These are phyloP conservation scores for Cyberlindnera mrakii DNA, from an alignment of 805 yeast species.

Conservation along the genomic window DNA sequence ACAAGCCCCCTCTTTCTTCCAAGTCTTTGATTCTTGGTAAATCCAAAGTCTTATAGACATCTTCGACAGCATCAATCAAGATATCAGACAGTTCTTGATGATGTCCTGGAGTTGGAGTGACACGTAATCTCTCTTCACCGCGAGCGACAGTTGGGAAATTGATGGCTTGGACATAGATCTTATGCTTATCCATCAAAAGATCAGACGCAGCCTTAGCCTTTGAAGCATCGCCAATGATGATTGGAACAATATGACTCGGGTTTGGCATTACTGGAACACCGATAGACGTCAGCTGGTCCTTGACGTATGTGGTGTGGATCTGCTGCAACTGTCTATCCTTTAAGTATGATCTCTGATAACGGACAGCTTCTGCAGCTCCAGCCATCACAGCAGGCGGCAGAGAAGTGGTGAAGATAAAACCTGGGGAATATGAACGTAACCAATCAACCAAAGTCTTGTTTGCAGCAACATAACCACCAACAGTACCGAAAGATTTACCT, in stretches of 20 bases:
- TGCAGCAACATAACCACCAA: slow-evolving; percentile 97
- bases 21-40: slow-evolving; percentile 76
- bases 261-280: slow-evolving; percentile 97
- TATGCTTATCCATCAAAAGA: slow-evolving; percentile 72
- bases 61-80: slow-evolving; percentile 72
- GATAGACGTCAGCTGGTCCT: slow-evolving; percentile 53
- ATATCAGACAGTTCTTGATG: slow-evolving; percentile 67
- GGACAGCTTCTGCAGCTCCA: slow-evolving; percentile 83
- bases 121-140: slow-evolving; percentile 92
- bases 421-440: slow-evolving; percentile 95
- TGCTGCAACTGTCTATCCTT: slow-evolving; percentile 82
- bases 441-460: slow-evolving; percentile 80
- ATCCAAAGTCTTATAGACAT: slow-evolving; percentile 67
- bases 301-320: slow-evolving; percentile 77
- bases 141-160: slow-evolving; percentile 97
- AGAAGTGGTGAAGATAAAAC: slow-evolving; percentile 94
- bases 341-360: slow-evolving; percentile 74
- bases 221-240: slow-evolving; percentile 89
- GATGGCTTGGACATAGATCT: slow-evolving; percentile 95
- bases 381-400: slow-evolving; percentile 98
- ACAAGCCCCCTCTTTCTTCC: slow-evolving; percentile 77
- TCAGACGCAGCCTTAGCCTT: slow-evolving; percentile 91
- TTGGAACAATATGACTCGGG: slow-evolving; percentile 96
- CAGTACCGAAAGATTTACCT: slow-evolving; percentile 95
- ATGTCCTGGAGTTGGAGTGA: slow-evolving; percentile 99